A percentile compares a stretch with the other conserved stretches of the same genome.
Evolutionary conservation across 768 basidiomycete species (phyloP).

Genomic region (Kwoniella botswanensis): DNA sequence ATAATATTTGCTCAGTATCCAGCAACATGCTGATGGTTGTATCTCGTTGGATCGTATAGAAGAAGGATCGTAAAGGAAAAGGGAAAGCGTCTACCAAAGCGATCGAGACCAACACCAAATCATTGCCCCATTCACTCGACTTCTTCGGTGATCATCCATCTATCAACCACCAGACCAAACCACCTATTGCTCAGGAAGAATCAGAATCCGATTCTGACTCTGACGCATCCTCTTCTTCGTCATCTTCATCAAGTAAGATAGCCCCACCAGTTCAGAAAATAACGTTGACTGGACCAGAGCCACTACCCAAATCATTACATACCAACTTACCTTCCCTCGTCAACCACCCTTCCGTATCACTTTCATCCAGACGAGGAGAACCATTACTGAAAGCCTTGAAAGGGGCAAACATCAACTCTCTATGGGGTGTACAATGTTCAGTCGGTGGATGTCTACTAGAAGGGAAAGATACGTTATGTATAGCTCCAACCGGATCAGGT

Average conservation of each 20-base stretch:
- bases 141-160: constrained; percentile 79
- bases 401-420: constrained; percentile 29
- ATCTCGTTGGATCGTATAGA: constrained; percentile 21
- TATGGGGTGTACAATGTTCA: constrained; percentile 55
- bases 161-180: constrained; percentile 59
- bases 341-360: constrained; percentile 22
- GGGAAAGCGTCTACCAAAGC: constrained; percentile 15
- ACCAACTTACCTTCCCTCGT: constrained; percentile 46
- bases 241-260: constrained; percentile 35
- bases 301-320: constrained; percentile 51
- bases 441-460: constrained; percentile 47
- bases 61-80: constrained; percentile 43
- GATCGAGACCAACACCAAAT: neutral
- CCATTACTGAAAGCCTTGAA: constrained; percentile 37
- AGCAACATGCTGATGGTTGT: neutral
- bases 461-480: constrained; percentile 81
- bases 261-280: constrained; percentile 55
- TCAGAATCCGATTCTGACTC: constrained; percentile 20
- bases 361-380: constrained; percentile 29
- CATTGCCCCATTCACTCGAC: constrained; percentile 74
- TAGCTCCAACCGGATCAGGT: constrained; percentile 96
- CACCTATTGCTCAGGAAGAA: constrained; percentile 47
- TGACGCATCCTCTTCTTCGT: constrained; percentile 30
- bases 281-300: constrained; percentile 47
- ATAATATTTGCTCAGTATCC: neutral